Conservation (phyloP, 108 stramenopile genomes). For the Fistulifera solaris region DNA sequence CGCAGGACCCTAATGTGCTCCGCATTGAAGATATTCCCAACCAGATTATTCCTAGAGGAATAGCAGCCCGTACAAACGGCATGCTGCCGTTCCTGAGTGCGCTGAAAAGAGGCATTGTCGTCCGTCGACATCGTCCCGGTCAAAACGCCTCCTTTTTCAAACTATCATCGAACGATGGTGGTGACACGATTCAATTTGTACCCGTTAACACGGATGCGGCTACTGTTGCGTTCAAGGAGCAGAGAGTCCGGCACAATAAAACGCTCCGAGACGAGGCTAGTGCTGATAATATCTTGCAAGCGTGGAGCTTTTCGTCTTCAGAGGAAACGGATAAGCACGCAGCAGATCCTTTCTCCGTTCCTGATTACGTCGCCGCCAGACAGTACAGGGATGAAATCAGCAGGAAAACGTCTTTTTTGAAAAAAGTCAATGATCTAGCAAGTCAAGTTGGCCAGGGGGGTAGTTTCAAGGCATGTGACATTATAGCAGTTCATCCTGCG, state of each 20-base stretch:
- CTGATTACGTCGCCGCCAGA: slow-evolving; percentile 59
- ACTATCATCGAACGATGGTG: slow-evolving; percentile 62
- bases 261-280: slow-evolving; percentile 3
- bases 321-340: slow-evolving; percentile 19
- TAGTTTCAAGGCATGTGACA: slow-evolving; percentile 38
- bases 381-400: slow-evolving; percentile 46
- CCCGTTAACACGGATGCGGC: slow-evolving; percentile 58
- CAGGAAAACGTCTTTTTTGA: slow-evolving; percentile 22
- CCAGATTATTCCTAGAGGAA: slow-evolving; percentile 47
- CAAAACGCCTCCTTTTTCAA: slow-evolving; percentile 56
- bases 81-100: slow-evolving; percentile 69
- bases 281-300: slow-evolving; percentile 22
- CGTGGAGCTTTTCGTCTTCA: slow-evolving; percentile 14
- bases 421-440: slow-evolving; percentile 29
- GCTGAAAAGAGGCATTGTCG: slow-evolving; percentile 69
- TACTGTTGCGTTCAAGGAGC: slow-evolving; percentile 65
- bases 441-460: slow-evolving; percentile 40
- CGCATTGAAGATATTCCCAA: slow-evolving; percentile 29
- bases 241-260: slow-evolving; percentile 60
- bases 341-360: slow-evolving; percentile 23
- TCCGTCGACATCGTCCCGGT: slow-evolving; percentile 66
- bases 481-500: slow-evolving; percentile 81
- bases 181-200: slow-evolving; percentile 69
- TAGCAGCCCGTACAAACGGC: slow-evolving; percentile 67
- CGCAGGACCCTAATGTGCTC: slow-evolving; percentile 19